Conservation (phyloP, 768 basidiomycete genomes). For the Calocybe cyanea region DNA sequence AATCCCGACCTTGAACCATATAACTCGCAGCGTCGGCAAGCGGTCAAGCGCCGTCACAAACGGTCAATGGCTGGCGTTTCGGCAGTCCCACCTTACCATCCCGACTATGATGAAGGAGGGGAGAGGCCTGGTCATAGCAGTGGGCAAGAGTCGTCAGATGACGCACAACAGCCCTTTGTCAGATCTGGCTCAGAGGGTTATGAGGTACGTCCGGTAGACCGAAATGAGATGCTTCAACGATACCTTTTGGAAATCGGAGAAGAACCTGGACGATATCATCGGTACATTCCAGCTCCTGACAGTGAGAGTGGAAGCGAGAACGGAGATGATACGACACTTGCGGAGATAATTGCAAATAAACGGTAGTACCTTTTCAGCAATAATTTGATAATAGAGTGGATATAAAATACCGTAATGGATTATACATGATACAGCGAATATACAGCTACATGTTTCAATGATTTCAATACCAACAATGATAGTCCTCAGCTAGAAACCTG, state of each 20-base stretch:
- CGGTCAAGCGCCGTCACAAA: slow-evolving; percentile 19
- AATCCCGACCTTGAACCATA: slow-evolving; percentile 76
- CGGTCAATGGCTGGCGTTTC: slow-evolving; percentile 33
- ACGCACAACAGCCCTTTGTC: slow-evolving; percentile 29
- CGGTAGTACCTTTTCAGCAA: neutral
- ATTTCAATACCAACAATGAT: too few relatives aligned
- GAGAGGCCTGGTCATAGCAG: slow-evolving; percentile 14
- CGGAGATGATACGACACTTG: slow-evolving; percentile 25
- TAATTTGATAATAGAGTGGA: neutral
- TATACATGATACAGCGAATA: neutral
- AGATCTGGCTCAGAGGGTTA: slow-evolving; percentile 82
- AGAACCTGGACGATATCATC: slow-evolving; percentile 58
- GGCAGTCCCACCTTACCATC: slow-evolving; percentile 71
- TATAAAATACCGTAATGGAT: neutral
- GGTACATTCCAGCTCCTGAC: slow-evolving; percentile 59
- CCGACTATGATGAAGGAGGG: slow-evolving; percentile 51
- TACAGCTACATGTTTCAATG: neutral
- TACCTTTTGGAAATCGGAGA: slow-evolving; percentile 54
- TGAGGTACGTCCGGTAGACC: slow-evolving; percentile 58
- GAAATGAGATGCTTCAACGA: slow-evolving; percentile 60
- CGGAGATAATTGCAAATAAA: slow-evolving; percentile 3
- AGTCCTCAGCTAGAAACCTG: neutral
- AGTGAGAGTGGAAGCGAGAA: slow-evolving; percentile 37
- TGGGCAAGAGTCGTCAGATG: slow-evolving; percentile 22
- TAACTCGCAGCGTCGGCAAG: slow-evolving; percentile 32